Base-by-base conservation (phyloP, 2,329 filamentous ascomycete genomes). In the Cucurbitaria berberidis region DNA sequence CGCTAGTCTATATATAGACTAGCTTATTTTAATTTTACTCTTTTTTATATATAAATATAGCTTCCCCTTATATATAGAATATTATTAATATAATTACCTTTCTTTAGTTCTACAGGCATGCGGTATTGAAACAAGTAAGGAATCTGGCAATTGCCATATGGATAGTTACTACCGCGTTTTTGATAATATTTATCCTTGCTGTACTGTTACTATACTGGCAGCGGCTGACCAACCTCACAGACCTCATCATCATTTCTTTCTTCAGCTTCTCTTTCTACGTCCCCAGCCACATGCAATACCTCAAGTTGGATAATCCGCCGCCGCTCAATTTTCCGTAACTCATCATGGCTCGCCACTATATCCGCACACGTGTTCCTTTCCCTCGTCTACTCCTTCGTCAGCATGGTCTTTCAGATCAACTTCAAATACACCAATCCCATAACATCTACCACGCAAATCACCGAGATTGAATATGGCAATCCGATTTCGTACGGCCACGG, bases 161-260 rank as follows among this genome's bases (percentile, higher is more conserved):
- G 77, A 59, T 59, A 3, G 55, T 76, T 32, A 79, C 76, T 0
- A 79, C 82, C 5, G 57, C 80, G 1, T 75, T 84, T 6, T 74
- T 88, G 5, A 82, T 82, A 66, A 60, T 76, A 3, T 86, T 86
- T 61, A 82, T 87, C 41, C 69, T 87, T 5, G 74, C 60, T 10
- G 77, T 86, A 3, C 67, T 89, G 0, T 86, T 83, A 0, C 70
- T 88, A 2, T 88, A 84, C 72, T 89, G 85, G 10, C 60, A 63
- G 5, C 58, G 68, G 21, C 35, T 47, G 34, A 44, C 6, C 2
- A 2, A 13, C 5, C 5, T 35, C 2, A 5, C 24, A 65, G 64
- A 88, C 64, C 74, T 88, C 1, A 88, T 89, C 62, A 88, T 89
- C 62, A 78, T 88, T 35, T 83, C 84, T 0, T 88, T 88, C 75